These are phyloP conservation scores for Hyaloperonospora arabidopsidis DNA, from an alignment of 352 stramenopile species.

Conservation along the genomic window DNA sequence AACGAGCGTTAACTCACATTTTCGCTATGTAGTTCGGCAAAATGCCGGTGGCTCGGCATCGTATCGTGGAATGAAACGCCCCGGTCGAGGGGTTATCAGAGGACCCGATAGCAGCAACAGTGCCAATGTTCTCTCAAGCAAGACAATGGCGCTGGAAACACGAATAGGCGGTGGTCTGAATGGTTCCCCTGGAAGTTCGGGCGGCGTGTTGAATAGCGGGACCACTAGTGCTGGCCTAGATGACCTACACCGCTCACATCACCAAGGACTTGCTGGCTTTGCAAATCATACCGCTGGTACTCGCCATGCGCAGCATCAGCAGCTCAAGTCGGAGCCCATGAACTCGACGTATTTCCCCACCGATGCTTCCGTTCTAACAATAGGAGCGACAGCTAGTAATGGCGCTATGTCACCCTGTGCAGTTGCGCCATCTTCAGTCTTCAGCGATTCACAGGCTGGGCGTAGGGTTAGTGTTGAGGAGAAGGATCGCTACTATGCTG, in stretches of 20 bases:
- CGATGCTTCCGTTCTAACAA: slow-evolving; percentile 51
- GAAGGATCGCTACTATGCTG: slow-evolving; percentile 62
- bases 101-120: slow-evolving; percentile 58
- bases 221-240: slow-evolving; percentile 16
- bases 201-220: slow-evolving; percentile 17
- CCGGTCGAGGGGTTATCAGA: slow-evolving; percentile 40
- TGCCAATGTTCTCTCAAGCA: slow-evolving; percentile 64
- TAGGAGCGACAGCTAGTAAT: slow-evolving; percentile 24
- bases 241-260: slow-evolving; percentile 27
- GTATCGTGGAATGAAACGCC: slow-evolving; percentile 58
- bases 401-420: slow-evolving; percentile 19
- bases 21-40: slow-evolving; percentile 41
- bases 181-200: slow-evolving; percentile 12
- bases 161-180: slow-evolving; percentile 40
- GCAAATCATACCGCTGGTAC: slow-evolving; percentile 14
- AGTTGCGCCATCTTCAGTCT: slow-evolving; percentile 23
- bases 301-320: slow-evolving; percentile 21
- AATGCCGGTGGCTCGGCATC: slow-evolving; percentile 42
- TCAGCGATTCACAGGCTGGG: slow-evolving; percentile 20
- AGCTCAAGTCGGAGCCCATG: slow-evolving; percentile 56
- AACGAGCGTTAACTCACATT: slow-evolving; percentile 7
- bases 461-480: slow-evolving; percentile 48
- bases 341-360: slow-evolving; percentile 64
- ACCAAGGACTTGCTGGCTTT: slow-evolving; percentile 14
- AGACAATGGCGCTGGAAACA: slow-evolving; percentile 62